Evolutionary conservation across 306 rosid genomes (phyloP), one percentile per base, ranked within the genome.

Genomic region (Purshia tridentata): DNA sequence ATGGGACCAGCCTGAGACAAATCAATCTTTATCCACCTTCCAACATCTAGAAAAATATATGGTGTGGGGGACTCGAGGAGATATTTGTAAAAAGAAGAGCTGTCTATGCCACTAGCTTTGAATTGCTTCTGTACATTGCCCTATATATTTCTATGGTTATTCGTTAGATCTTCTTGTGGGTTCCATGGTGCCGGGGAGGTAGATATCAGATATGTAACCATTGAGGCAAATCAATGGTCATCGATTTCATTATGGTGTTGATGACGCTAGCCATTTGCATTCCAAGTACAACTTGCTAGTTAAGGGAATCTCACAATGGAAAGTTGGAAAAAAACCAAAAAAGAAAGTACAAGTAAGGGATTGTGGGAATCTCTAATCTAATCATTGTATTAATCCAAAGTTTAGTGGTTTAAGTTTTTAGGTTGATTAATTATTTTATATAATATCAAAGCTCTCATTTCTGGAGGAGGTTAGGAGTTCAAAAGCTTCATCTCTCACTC

Each of bases 11-110:
- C 29, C 4, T 44, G 67, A 19, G 29, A 59, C 9, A 4, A 46
- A 76, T 69, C 75, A 57, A 39, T 76, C 76, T 53, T 39, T 69
- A 62, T 79, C 63, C 64, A 73, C 22, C 65, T 18, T 62, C 78
- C 46, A 74, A 73, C 61, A 48, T 77, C 84, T 60, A 72, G 44
- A 72, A 72, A 76, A 60, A 53, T 68, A 76, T 67, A 42, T 47
- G 20, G 4, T 48, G 51, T 56, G 56, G 67, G 67, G 46, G 55
- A 6, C 66, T n/a, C n/a, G 66, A 70, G 23, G 53, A 76, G 58
- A 64, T 58, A 46, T 8, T 18, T 46, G 72, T 49, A 39, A 72
- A 77, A 52, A 53, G 14, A 4, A 62, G 8, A 69, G 69, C 73
- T 63, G 69, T 35, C 73, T 20, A 63, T 15, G 50, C 54, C 70